Conservation (phyloP, 495 filamentous ascomycete genomes). For the Xylaria castorea region DNA sequence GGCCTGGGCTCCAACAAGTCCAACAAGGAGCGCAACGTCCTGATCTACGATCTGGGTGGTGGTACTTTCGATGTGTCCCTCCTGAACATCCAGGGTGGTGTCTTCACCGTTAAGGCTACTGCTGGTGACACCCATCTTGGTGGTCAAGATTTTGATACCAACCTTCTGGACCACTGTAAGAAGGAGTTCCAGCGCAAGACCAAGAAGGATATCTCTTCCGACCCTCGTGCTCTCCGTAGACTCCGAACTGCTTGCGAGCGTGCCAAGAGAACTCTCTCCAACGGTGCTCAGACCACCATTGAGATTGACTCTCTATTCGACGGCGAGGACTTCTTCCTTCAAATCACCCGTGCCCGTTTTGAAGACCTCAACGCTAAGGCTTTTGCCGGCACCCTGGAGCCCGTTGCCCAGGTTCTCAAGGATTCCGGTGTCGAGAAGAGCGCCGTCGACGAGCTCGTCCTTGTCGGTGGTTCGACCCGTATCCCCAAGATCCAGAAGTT, state of each 20-base stretch:
- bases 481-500: conserved; percentile 99
- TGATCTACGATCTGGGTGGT: conserved; percentile 99
- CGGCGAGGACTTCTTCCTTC: conserved; percentile 97
- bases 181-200: conserved; percentile 91
- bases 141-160: conserved; percentile 99
- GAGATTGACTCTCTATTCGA: conserved; percentile 99
- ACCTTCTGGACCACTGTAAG: conserved; percentile 94
- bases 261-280: conserved; percentile 98
- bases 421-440: conserved; percentile 95
- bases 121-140: conserved; percentile 99
- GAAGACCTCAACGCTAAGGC: conserved; percentile 98
- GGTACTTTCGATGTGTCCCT: conserved; percentile 99
- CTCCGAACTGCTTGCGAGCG: conserved; percentile 98
- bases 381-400: conserved; percentile 95
- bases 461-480: conserved; percentile 99
- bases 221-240: conserved; percentile 96
- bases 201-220: conserved; percentile 78
- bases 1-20: conserved; percentile 93
- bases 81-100: conserved; percentile 97
- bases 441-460: conserved; percentile 94
- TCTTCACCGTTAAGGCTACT: conserved; percentile 98
- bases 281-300: conserved; percentile 94
- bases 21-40: conserved; percentile 95
- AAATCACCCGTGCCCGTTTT: conserved; percentile 99
- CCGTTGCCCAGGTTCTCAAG: conserved; percentile 97